Conservation (phyloP, 129 eudicot species). For the Flaveria trinervia region DNA sequence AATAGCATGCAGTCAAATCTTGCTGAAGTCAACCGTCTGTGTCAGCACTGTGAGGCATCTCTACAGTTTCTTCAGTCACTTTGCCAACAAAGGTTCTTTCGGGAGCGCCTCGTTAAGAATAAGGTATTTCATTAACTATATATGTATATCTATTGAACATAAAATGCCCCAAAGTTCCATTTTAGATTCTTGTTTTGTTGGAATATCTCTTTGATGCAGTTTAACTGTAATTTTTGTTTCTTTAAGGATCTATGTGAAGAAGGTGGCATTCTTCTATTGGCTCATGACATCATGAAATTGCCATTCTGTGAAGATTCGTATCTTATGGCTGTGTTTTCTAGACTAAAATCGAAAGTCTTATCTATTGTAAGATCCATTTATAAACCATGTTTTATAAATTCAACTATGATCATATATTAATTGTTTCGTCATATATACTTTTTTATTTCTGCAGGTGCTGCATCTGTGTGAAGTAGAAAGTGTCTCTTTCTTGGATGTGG, state of each 20-base stretch:
- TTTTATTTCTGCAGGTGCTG: constrained; percentile 68
- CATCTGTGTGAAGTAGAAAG: constrained; percentile 94
- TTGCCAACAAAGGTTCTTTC: constrained; percentile 78
- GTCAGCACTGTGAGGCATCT: constrained; percentile 93
- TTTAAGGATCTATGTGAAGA: constrained; percentile 86
- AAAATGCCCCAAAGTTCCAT: background rate
- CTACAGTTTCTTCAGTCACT: constrained; percentile 80
- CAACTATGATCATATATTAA: constrained; percentile 17
- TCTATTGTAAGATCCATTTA: constrained; percentile 71
- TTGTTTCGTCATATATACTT: constrained; percentile 23
- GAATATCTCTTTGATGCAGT: constrained; percentile 13
- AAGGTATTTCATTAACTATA: constrained; percentile 53
- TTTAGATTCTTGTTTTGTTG: constrained; percentile 18
- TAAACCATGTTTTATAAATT: constrained; percentile 12
- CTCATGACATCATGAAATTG: constrained; percentile 60
- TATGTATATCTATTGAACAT: background rate
- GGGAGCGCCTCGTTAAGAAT: constrained; percentile 75
- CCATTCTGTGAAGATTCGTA: constrained; percentile 41
- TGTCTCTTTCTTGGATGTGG: constrained; percentile 87
- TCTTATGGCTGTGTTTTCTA: constrained; percentile 64
- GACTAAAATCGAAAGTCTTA: constrained; percentile 78
- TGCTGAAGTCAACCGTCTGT: constrained; percentile 61
- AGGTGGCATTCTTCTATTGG: constrained; percentile 86
- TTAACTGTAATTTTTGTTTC: constrained; percentile 24
- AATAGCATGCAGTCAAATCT: constrained; percentile 35